Percentiles rank a stretch among this genome's conserved stretches.
Evolutionary conservation across 2,329 filamentous ascomycete species (phyloP).

Genomic region (Alternaria novae-zelandiae): DNA sequence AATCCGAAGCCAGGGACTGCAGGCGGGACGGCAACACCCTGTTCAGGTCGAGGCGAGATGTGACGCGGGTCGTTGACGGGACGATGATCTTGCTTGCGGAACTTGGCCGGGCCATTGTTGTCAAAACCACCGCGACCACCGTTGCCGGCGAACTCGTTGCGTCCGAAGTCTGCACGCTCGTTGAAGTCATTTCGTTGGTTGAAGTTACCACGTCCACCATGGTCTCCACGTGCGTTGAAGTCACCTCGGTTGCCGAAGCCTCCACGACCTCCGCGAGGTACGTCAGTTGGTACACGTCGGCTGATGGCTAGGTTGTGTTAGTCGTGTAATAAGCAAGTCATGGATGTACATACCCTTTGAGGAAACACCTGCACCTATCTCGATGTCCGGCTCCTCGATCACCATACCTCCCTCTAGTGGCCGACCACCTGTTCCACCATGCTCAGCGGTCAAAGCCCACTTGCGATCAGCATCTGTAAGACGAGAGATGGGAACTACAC

Average conservation of each 20-base stretch:
- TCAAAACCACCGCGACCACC: conserved; percentile 19
- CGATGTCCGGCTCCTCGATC: conserved; percentile 97
- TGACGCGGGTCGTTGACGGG: conserved; percentile 40
- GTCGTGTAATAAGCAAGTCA: background rate
- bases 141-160: conserved; percentile 11
- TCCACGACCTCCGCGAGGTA: conserved; percentile 30
- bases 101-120: conserved; percentile 24
- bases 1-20: conserved; percentile 64
- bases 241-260: conserved; percentile 11
- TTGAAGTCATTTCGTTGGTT: conserved; percentile 15
- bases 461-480: conserved; percentile 96
- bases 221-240: conserved; percentile 10
- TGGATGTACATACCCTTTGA: conserved; percentile 70
- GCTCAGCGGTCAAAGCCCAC: conserved; percentile 95
- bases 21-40: conserved; percentile 59
- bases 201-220: conserved; percentile 22
- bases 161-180: conserved; percentile 6
- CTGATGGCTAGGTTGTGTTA: conserved; percentile 42
- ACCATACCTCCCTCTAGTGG: conserved; percentile 82
- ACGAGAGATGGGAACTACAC: conserved; percentile 88
- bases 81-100: conserved; percentile 38
- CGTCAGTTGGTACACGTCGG: conserved; percentile 43
- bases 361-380: conserved; percentile 95
- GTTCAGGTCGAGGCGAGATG: conserved; percentile 42
- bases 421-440: conserved; percentile 86